Base-by-base conservation (phyloP, 768 basidiomycete species). In the Kwoniella bestiolae region DNA sequence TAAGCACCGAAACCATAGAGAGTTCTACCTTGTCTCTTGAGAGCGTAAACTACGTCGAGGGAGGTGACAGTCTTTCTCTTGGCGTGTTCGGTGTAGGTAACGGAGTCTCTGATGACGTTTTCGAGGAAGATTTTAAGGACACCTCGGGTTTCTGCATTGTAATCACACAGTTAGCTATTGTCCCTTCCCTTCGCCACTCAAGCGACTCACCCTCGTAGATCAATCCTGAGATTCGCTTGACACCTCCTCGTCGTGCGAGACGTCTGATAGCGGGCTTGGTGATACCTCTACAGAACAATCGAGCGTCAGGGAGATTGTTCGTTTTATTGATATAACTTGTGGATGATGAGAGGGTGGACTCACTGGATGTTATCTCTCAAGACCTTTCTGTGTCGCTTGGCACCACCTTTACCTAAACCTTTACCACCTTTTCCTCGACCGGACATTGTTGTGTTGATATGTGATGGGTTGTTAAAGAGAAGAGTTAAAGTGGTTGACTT, bases 21-120 rank as follows among this genome's bases (percentile, higher is more conserved):
- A 60, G 86, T 86, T 68, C 85, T 83, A 55, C 86, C 86, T 58
- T 85, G 86, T 63, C 86, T 81, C 83, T 87, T 86, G 75, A 86
- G 83, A 21, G 86, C 86, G 80, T 87, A 86, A 66, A 87, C 86
- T 64, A 87, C 86, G 73, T 87, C 86, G 77, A 87, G 85, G n/a
- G 86, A 85, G 16, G 86, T 87, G 68, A 86, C 85, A 38, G 81
- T 82, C 81, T 82, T 82, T 56, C 81, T 67, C 80, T 82, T 97
- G 44, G 94, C 94, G 83, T 97, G 94, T 83, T 97, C 94, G 56
- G 94, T 96, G 88, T 97, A 96, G 82, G 94, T 96, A 73, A 96
- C 94, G 57, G 92, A 94, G 80, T 95, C 94, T 74, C 93, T 91
- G 79, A 95, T 94, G 72, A 94, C 83, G 78, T 76, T 76, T 69